These are phyloP conservation scores for Saccharum hybrid DNA, from an alignment of 202 grass and related monocot species.

Conservation along the genomic window DNA sequence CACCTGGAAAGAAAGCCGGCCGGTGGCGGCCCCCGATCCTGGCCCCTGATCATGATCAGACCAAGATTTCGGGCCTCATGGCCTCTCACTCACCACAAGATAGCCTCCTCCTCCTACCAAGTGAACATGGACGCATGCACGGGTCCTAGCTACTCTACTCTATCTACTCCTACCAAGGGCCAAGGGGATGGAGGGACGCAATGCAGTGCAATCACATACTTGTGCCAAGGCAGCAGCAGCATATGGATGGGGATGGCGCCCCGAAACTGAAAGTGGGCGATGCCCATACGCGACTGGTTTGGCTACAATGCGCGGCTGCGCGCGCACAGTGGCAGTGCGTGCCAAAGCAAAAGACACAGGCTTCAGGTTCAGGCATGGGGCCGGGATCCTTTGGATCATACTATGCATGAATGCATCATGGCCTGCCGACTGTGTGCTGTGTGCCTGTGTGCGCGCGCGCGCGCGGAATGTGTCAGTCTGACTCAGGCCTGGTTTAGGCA, in stretches of 20 bases:
- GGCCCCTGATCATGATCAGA: conserved; percentile 10
- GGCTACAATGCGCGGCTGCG: too few species aligned
- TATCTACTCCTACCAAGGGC: not conserved
- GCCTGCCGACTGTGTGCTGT: too few species aligned
- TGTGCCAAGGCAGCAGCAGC: not conserved
- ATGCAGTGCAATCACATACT: not conserved
- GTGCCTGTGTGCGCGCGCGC: too few species aligned
- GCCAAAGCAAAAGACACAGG: not conserved
- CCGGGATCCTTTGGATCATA: too few species aligned
- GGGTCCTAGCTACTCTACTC: conserved; percentile 20
- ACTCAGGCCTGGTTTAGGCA: not conserved
- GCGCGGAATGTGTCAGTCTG: not conserved
- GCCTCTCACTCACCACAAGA: conserved; percentile 8
- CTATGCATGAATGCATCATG: not conserved
- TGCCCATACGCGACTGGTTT: conserved; percentile 34
- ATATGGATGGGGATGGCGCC: not conserved
- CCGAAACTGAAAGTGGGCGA: conserved; percentile 37
- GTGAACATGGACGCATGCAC: not conserved
- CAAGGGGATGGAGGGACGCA: not conserved
- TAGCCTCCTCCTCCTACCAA: not conserved
- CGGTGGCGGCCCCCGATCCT: conserved; percentile 6
- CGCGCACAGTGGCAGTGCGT: too few species aligned
- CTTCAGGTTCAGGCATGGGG: too few species aligned
- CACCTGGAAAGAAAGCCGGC: conserved; percentile 40
- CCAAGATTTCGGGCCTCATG: conserved; percentile 31